Conservation (phyloP, 768 basidiomycete genomes). For the Hypholoma fasciculare region DNA sequence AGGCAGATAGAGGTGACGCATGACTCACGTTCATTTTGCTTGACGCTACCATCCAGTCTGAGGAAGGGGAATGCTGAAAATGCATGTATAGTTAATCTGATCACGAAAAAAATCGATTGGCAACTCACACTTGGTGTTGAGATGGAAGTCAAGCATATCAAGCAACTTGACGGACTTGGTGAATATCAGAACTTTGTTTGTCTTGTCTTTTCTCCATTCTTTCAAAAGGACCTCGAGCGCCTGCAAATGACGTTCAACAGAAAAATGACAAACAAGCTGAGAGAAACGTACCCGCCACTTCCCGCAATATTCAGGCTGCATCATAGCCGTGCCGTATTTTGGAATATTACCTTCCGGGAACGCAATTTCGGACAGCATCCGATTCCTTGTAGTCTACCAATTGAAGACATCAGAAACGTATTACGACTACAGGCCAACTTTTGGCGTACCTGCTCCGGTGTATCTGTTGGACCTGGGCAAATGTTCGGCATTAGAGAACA, state of each 20-base stretch:
- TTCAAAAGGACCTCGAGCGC: slow-evolving; percentile 66
- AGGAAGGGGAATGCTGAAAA: slow-evolving; percentile 58
- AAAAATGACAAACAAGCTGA: neutral
- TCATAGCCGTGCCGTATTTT: slow-evolving; percentile 61
- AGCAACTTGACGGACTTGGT: slow-evolving; percentile 91
- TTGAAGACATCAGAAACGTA: neutral
- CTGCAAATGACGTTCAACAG: slow-evolving; percentile 33
- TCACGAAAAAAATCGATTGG: neutral
- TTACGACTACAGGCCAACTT: neutral
- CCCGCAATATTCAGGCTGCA: slow-evolving; percentile 71
- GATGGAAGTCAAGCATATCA: slow-evolving; percentile 80
- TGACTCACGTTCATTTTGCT: slow-evolving; percentile 61
- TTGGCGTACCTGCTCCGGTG: slow-evolving; percentile 57
- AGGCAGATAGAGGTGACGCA: neutral
- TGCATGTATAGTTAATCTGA: neutral
- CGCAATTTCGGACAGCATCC: slow-evolving; percentile 57
- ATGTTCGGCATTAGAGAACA: neutral
- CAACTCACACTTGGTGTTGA: slow-evolving; percentile 51
- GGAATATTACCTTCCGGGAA: slow-evolving; percentile 61
- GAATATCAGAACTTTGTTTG: slow-evolving; percentile 91
- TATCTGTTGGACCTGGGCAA: slow-evolving; percentile 62
- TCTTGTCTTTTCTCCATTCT: slow-evolving; percentile 60
- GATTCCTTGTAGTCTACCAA: slow-evolving; percentile 50
- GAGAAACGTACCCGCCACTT: slow-evolving; percentile 73
- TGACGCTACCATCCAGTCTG: slow-evolving; percentile 79